These are phyloP conservation scores for Talaromyces sp. DNA, from an alignment of 2,329 filamentous ascomycete genomes.

Conservation along the genomic window DNA sequence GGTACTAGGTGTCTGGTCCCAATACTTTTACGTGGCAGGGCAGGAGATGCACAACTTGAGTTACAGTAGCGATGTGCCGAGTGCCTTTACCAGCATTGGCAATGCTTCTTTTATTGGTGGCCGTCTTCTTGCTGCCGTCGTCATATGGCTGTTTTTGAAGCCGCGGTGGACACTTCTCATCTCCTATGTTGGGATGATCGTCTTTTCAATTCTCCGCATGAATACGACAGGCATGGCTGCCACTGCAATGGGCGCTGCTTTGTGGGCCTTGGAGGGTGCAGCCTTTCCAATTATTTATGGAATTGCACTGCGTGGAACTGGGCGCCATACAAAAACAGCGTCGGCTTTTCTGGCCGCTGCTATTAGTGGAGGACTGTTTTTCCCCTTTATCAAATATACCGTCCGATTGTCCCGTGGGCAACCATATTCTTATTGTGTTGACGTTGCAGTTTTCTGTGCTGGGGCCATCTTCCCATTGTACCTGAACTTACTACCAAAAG, in stretches of 20 bases:
- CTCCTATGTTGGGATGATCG: conserved; percentile 54
- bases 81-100: not conserved
- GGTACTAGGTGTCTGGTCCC: conserved; percentile 52
- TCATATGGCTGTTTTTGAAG: conserved; percentile 53
- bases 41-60: conserved; percentile 47
- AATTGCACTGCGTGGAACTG: conserved; percentile 58
- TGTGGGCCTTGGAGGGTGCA: conserved; percentile 61
- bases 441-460: not conserved
- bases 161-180: conserved; percentile 57
- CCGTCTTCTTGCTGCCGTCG: conserved; percentile 56
- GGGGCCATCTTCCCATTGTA: not conserved
- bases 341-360: conserved; percentile 54
- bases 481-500: not conserved
- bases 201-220: conserved; percentile 54
- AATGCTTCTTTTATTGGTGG: conserved; percentile 30
- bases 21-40: conserved; percentile 61
- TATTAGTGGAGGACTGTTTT: conserved; percentile 41
- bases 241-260: conserved; percentile 50
- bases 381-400: not conserved
- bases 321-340: conserved; percentile 58
- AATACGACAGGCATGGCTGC: conserved; percentile 45
- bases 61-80: not conserved
- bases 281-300: conserved; percentile 60
- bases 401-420: not conserved
- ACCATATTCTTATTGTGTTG: not conserved